Evolutionary conservation across 129 eudicot species (phyloP).

Genomic region (Tanacetum coccineum): DNA sequence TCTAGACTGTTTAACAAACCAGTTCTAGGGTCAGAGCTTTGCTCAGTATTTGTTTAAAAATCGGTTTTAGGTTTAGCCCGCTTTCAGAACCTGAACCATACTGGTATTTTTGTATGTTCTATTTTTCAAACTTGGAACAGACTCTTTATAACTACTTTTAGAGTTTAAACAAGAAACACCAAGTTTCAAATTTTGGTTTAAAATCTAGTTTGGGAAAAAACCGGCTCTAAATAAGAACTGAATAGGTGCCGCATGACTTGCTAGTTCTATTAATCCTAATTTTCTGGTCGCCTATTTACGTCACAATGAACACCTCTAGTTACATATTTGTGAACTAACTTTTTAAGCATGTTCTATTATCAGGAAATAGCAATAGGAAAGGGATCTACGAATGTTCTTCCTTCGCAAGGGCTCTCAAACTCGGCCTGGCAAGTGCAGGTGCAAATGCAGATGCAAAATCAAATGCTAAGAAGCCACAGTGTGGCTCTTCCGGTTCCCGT

Average conservation of each 20-base stretch:
- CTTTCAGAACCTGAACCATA: background rate
- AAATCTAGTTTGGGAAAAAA: background rate
- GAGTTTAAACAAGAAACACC: background rate
- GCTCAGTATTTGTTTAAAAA: background rate
- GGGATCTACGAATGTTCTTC: conserved; percentile 31
- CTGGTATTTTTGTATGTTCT: background rate
- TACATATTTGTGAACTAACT: background rate
- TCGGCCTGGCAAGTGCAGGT: conserved; percentile 50
- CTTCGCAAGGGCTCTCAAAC: conserved; percentile 41
- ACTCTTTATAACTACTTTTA: background rate
- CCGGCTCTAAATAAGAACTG: background rate
- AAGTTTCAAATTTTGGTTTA: background rate
- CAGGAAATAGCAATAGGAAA: conserved; percentile 51
- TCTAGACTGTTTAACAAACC: background rate
- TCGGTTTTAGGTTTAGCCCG: background rate
- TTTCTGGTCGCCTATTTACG: background rate
- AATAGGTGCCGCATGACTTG: background rate
- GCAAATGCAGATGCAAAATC: conserved; percentile 35
- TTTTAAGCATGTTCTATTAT: background rate
- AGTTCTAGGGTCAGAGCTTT: background rate
- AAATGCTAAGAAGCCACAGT: conserved; percentile 33
- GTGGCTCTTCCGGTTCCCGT: conserved; percentile 34
- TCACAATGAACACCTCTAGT: background rate
- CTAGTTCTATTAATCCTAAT: too few species aligned
- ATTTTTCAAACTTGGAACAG: background rate